Evolutionary conservation across 23 red algal genomes (phyloP), one percentile per base, ranked within the genome.

Genomic region (Cyanidioschyzon merolae): DNA sequence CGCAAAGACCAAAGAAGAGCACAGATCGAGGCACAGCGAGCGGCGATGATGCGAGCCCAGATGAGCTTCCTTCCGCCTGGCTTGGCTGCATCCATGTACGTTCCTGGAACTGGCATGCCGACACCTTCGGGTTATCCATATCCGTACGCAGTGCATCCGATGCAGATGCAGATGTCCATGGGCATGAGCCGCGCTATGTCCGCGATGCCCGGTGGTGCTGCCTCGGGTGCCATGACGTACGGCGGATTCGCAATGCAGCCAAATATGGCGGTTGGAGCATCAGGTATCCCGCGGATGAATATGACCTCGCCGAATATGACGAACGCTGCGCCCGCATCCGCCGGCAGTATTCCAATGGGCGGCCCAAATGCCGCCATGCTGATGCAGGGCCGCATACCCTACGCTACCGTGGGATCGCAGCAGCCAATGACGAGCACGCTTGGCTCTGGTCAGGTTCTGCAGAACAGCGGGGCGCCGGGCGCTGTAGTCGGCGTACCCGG

Each of bases 1-100:
- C 79, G 94, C 41, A 98, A 91, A 77, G 94, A 98, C 40, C 83
- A 83, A 16, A 82, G 94, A 36, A 84, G 88, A 68, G 88, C 88
- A 17, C 94, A 98, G 76, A 79, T 98, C 16, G 94, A 98, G 84
- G 88, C 83, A 34, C 37, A 57, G 18, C 39, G 78, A 15, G 68
- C 68, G 1, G 78, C 78, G 29, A 71, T 71, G 63, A 71, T 71
- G 63, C 63, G 63, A 7, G 63, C 63, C 30, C 63, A 71, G 63
- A 71, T 71, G 63, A 35, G 63, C n/a, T 71, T 32, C 29, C 21
- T 71, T 7, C 21, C 32, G 12, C 63, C 63, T 3, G 67, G 75
- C 57, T 36, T 84, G 57, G 57, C 39, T 1, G 68, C 54, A 29
- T 75, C 85, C 3, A 87, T 91, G 79, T 98, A 91, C 76, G 30